phyloP scores from a whole-genome alignment of 192 early-diverging fungal species.

The Coemansia sp. region DNA sequence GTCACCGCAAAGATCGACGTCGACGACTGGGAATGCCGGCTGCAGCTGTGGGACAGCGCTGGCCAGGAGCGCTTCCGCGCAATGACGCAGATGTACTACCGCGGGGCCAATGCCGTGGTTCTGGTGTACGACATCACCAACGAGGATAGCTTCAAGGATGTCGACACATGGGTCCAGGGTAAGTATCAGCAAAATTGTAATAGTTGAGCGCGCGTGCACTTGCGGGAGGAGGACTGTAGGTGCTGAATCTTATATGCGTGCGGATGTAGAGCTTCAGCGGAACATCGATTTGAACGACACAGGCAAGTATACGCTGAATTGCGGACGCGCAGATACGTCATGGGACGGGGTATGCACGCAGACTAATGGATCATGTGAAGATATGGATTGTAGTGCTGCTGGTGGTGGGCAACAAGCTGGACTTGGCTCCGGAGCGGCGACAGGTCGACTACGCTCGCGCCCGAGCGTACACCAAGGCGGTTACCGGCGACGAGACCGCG shows the following conservation, averaged over 20 bases:
- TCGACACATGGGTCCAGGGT: conserved; percentile 63
- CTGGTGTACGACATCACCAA: conserved; percentile 72
- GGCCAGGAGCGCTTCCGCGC: conserved; percentile 73
- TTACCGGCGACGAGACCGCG: conserved; percentile 58
- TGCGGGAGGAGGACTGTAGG: neutral
- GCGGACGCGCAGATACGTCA: neutral
- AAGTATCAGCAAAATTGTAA: neutral
- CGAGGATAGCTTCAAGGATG: conserved; percentile 64
- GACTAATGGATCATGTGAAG: conserved; percentile 1
- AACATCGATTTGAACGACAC: conserved; percentile 62
- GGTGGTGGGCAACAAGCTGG: conserved; percentile 70
- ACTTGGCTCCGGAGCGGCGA: conserved; percentile 58
- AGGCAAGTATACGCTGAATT: conserved; percentile 28
- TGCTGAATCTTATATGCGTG: neutral
- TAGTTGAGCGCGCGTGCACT: neutral
- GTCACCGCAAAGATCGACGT: conserved; percentile 71
- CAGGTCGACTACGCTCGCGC: conserved; percentile 57
- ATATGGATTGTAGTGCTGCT: conserved; percentile 55
- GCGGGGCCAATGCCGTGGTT: conserved; percentile 68
- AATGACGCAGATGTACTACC: conserved; percentile 75
- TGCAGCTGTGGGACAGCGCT: conserved; percentile 74
- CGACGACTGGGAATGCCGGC: conserved; percentile 69
- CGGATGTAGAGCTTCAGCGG: conserved; percentile 54
- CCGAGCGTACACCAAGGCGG: conserved; percentile 58
- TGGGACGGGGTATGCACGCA: too few relatives aligned